Base-by-base conservation (phyloP, 352 stramenopile genomes). In the Phytopythium oedochilum region DNA sequence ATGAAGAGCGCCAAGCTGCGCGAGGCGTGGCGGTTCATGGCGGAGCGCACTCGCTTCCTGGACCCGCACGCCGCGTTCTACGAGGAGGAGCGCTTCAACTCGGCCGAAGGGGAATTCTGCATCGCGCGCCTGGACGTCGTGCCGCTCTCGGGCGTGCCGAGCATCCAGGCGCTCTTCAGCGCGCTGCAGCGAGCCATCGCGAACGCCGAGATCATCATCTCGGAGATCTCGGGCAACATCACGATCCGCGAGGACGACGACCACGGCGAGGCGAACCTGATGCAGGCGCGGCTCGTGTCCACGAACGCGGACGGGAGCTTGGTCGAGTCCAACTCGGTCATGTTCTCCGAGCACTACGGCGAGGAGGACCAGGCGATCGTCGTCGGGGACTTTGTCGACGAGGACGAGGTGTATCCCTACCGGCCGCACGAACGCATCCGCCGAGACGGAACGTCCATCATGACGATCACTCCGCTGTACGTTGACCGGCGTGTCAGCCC, bases 201-300 rank as follows among this genome's bases (percentile, higher is more conserved):
- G 35, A 84, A 85, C 44, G 51, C 78, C 9, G 76, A 87, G 61
- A 83, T 87, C 62, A 83, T 70, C 46, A 75, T 84, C 51, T 79
- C 76, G 10, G 76, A 87, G 54, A 68, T 50, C 3, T 67, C 64
- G 0, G 73, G 70, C 7, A 63, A 78, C 32, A 65, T 84, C 20
- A 83, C 70, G 32, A 76, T 80, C 31, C 70, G 73, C 9, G 73
- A 84, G 57, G 73, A 84, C 35, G 71, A 84, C 55, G 69, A 81
- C 55, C 55, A 74, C 31, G 64, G 57, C 38, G 69, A 81, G 18
- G 53, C 68, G 20, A 68, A 70, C 46, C 51, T 80, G n/a, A 72
- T 72, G 10, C 73, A 86, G 31, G 73, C 75, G 55, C 73, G 75
- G 12, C 73, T 84, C 23, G 68, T 80, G 5, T 74, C 71, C 11